phyloP scores from a whole-genome alignment of 2,329 filamentous ascomycete genomes.

The Sarocladium strictum region DNA sequence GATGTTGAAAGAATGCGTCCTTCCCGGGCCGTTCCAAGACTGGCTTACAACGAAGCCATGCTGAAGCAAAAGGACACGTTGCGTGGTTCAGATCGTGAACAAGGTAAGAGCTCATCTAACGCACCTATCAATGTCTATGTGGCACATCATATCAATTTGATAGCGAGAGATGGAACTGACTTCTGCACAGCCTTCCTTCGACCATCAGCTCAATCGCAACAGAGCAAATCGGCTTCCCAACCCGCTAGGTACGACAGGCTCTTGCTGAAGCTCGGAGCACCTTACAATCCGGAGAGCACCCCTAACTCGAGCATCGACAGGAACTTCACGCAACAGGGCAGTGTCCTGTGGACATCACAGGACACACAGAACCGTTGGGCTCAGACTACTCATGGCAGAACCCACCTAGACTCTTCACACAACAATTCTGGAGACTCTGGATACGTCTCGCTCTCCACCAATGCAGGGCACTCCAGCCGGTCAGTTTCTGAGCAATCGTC shows the following conservation, averaged over 20 bases:
- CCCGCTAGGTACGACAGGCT: not conserved
- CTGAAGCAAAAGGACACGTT: no score
- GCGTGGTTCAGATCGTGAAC: no score
- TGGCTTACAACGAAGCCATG: no score
- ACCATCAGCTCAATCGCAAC: not conserved
- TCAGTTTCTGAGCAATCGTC: not conserved
- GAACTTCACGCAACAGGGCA: not conserved
- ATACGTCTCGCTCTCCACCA: constrained; percentile 1
- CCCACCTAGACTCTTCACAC: not conserved
- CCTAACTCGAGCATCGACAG: not conserved
- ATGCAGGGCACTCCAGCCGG: not conserved
- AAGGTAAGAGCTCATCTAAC: no score
- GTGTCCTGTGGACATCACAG: not conserved
- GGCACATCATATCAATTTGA: not conserved
- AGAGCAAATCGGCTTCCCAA: not conserved
- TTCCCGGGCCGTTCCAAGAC: no score
- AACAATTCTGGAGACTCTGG: constrained; percentile 9
- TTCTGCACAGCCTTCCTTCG: not conserved
- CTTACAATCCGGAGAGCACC: not conserved
- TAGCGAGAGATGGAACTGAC: not conserved
- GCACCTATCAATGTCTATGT: no score
- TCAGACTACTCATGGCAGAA: not conserved
- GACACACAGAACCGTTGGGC: not conserved
- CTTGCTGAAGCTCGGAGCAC: not conserved
- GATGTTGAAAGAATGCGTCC: no score